These are phyloP conservation scores for Mycena kentingensis DNA, from an alignment of 768 basidiomycete species.

Conservation along the genomic window DNA sequence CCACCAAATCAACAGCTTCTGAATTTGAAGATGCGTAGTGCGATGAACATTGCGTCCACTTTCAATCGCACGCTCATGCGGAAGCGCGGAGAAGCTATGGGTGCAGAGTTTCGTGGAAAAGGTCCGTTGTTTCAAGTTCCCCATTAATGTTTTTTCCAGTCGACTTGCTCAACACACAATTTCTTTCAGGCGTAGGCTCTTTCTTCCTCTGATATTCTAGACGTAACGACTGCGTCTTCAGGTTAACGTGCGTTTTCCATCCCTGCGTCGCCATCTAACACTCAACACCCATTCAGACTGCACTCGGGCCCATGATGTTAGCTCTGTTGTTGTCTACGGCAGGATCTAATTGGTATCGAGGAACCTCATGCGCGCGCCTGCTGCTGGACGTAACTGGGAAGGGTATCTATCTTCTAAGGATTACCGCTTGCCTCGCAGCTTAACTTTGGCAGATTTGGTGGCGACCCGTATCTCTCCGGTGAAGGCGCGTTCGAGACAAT, in stretches of 20 bases:
- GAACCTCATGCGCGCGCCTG: slow-evolving; percentile 31
- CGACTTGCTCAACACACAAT: no score
- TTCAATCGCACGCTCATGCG: slow-evolving; percentile 41
- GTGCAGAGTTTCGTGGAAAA: slow-evolving; percentile 45
- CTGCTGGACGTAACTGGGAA: slow-evolving; percentile 35
- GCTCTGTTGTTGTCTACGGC: background rate
- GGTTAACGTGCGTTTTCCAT: no score
- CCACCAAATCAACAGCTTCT: background rate
- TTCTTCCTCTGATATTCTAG: no score
- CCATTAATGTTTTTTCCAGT: no score
- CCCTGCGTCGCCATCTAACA: background rate
- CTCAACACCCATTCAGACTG: slow-evolving; percentile 34
- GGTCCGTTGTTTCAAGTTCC: slow-evolving; percentile 30
- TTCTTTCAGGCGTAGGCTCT: no score
- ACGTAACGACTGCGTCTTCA: no score
- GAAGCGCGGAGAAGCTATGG: slow-evolving; percentile 45
- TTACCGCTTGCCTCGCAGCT: background rate
- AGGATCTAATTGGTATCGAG: slow-evolving; percentile 1
- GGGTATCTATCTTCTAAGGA: slow-evolving; percentile 22
- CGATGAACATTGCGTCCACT: slow-evolving; percentile 34
- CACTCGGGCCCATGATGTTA: slow-evolving; percentile 32
- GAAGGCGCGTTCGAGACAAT: slow-evolving; percentile 22
- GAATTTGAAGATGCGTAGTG: slow-evolving; percentile 13
- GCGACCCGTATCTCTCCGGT: slow-evolving; percentile 45
- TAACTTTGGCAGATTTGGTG: slow-evolving; percentile 26